A percentile compares a stretch with the other conserved stretches of the same genome.
Conservation (phyloP, 2,329 filamentous ascomycete genomes). For the Ascosphaera acerosa region DNA sequence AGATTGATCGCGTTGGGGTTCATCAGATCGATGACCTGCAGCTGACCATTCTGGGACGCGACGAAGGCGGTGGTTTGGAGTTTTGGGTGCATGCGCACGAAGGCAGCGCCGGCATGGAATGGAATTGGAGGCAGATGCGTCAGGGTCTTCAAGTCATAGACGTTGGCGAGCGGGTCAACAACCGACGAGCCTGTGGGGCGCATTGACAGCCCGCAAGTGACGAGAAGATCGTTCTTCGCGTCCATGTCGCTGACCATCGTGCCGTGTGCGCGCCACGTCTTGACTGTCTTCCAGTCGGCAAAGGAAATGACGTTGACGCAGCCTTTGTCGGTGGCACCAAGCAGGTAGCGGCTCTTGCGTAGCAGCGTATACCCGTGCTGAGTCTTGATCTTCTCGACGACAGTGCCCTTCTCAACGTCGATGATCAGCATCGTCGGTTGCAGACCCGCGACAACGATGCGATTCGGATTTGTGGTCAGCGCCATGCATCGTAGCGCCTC, state of each 20-base stretch:
- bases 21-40: conserved; percentile 89
- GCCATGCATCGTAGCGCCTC: conserved; percentile 81
- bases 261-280: conserved; percentile 74
- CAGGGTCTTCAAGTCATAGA: conserved; percentile 85
- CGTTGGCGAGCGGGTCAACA: conserved; percentile 78
- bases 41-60: conserved; percentile 70
- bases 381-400: conserved; percentile 46
- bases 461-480: conserved; percentile 65
- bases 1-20: conserved; percentile 75
- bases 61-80: conserved; percentile 91
- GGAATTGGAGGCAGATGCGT: conserved; percentile 72
- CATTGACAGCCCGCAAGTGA: conserved; percentile 82
- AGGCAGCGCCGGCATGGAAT: conserved; percentile 75
- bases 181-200: conserved; percentile 57
- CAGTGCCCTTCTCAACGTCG: conserved; percentile 44
- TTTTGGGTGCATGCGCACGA: conserved; percentile 86
- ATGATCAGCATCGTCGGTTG: conserved; percentile 67
- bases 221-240: conserved; percentile 77
- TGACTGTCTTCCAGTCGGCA: conserved; percentile 48
- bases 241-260: conserved; percentile 92
- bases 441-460: conserved; percentile 67
- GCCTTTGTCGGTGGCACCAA: conserved; percentile 64
- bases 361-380: conserved; percentile 69
- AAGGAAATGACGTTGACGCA: conserved; percentile 70
- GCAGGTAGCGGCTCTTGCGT: conserved; percentile 71